These are phyloP conservation scores for Diospyros lotus DNA, from an alignment of 148 eudicot genomes.

Conservation along the genomic window DNA sequence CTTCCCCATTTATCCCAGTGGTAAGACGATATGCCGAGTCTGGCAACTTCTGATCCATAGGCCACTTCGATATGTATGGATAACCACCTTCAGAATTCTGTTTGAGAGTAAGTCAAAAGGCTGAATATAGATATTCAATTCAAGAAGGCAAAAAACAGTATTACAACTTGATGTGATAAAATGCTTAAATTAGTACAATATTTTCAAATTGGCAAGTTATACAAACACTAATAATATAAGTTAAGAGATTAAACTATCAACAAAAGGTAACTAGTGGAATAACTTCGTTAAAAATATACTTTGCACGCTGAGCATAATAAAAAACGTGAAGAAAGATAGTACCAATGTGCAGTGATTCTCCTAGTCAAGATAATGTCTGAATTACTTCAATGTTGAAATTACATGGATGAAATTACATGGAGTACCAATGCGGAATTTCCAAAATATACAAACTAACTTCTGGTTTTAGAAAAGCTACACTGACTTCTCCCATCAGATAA, in stretches of 20 bases:
- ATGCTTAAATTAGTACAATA: background rate
- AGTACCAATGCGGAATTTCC: too few species aligned
- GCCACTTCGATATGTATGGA: conserved; percentile 15
- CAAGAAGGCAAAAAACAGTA: conserved; percentile 3
- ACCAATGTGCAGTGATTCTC: background rate
- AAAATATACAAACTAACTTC: too few species aligned
- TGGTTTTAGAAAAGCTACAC: too few species aligned
- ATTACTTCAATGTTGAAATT: too few species aligned
- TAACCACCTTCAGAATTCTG: conserved; percentile 31
- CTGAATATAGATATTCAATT: background rate
- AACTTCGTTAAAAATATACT: background rate
- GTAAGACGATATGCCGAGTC: conserved; percentile 20
- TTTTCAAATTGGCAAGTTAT: background rate
- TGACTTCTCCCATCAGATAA: too few species aligned
- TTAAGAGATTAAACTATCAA: background rate
- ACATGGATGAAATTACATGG: too few species aligned
- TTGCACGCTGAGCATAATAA: background rate
- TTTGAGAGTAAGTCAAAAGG: conserved; percentile 3
- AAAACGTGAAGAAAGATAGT: background rate
- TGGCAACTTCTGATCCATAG: conserved; percentile 27
- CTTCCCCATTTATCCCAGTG: conserved; percentile 17
- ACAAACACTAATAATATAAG: background rate
- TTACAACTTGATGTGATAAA: background rate
- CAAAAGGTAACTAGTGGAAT: background rate
- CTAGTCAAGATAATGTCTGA: background rate